Base-by-base conservation (phyloP, 2,329 filamentous ascomycete species). In the Alternaria conjuncta region DNA sequence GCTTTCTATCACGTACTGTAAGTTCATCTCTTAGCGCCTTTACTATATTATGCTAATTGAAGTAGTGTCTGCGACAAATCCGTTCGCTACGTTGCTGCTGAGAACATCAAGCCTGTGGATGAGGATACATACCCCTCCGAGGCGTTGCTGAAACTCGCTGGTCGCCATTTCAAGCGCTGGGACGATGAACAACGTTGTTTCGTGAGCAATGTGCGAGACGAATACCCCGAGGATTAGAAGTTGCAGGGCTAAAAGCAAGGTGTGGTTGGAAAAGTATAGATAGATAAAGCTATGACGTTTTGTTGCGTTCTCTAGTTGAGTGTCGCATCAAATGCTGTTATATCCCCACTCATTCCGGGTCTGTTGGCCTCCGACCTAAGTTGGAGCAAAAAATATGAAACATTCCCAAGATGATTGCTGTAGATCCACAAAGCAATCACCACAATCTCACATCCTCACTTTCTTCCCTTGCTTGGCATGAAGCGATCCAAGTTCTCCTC, bases 1-100 rank as follows among this genome's bases (percentile, higher is more conserved):
- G 89, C 89, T 32, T 97, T 93, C 72, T 97, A 97, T 78, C 91
- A 94, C 71, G 92, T 92, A 73, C 84, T 97, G 93, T 97, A 82
- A 85, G 93, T 88, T 51, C 54, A 61, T 23, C 45, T 49, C 56
- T 20, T 50, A 41, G 47, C 60, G 25, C 87, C 55, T 60, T 11
- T 51, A 41, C 9, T 43, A 26, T 51, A 15, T 28, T 26, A 10
- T 13, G 23, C 54, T 60, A 21, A 32, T n/a, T n/a, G 2, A n/a
- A n/a, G 2, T 66, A 91, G 89, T 58, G 88, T 88, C 61, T 86
- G 88, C 61, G 90, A 94, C 71, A 88, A 88, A 55, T 89, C 86
- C 55, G 86, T 90, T 56, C 87, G 92, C 46, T 92, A 94, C 73
- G 89, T 94, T 4, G 90, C 93, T 1, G 90, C 96, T 75, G 90